These are phyloP conservation scores for Colletotrichum noveboracense DNA, from an alignment of 2,329 filamentous ascomycete species.

Conservation along the genomic window DNA sequence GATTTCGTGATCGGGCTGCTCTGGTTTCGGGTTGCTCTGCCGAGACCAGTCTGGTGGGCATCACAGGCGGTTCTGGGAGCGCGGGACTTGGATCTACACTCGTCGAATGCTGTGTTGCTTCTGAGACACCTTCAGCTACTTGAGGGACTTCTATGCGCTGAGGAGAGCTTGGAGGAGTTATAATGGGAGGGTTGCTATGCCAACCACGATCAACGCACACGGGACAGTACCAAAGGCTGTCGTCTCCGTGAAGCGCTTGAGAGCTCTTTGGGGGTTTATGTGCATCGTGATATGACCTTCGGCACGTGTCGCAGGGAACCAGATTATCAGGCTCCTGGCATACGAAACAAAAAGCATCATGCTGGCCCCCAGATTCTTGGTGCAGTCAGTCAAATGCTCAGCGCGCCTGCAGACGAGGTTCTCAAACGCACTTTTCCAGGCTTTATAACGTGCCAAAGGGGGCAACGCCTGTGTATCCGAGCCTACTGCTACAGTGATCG, in stretches of 20 bases:
- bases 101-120: not conserved
- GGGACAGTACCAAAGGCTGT: not conserved
- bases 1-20: not conserved
- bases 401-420: not conserved
- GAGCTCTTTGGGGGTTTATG: not conserved
- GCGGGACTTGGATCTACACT: not conserved
- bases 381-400: not conserved
- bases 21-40: not conserved
- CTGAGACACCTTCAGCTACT: not conserved
- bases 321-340: not conserved
- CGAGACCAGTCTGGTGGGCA: not conserved
- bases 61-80: not conserved
- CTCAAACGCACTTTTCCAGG: not conserved
- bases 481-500: not conserved
- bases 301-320: not conserved
- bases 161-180: not conserved
- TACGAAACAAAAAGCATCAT: not conserved
- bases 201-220: not conserved
- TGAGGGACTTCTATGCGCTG: not conserved
- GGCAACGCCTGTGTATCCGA: rapidly evolving
- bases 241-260: not conserved
- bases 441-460: not conserved
- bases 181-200: not conserved
- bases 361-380: not conserved
- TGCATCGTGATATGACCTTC: not conserved